A percentile compares a stretch with the other conserved stretches of the same genome.
These are phyloP conservation scores for Nitzschia palea DNA, from an alignment of 108 stramenopile genomes.

Conservation along the genomic window DNA sequence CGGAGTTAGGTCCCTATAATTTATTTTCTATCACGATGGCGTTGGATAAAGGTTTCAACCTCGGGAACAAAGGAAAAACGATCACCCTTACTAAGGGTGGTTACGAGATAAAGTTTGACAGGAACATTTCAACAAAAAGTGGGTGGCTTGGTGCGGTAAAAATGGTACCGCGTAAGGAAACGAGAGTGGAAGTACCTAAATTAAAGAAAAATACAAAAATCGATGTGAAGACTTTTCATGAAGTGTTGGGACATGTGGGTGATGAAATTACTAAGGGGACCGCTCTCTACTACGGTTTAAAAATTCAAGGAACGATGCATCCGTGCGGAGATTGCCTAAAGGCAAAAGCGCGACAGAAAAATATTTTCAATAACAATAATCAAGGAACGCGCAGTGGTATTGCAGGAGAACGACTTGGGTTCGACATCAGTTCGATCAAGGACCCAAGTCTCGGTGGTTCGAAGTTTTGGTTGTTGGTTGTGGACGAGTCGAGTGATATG, in stretches of 20 bases:
- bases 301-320: not conserved
- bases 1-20: not conserved
- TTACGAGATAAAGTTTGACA: not conserved
- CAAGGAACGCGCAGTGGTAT: not conserved
- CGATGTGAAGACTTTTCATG: not conserved
- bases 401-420: not conserved
- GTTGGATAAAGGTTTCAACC: not conserved
- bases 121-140: not conserved
- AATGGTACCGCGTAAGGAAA: not conserved
- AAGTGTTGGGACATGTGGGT: not conserved
- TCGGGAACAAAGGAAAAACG: not conserved
- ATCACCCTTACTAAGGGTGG: not conserved
- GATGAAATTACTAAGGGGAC: not conserved
- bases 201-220: not conserved
- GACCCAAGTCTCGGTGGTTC: not conserved
- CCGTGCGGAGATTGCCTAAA: not conserved
- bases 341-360: not conserved
- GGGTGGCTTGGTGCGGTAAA: not conserved
- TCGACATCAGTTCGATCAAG: conserved; percentile 1
- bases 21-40: not conserved
- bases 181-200: not conserved
- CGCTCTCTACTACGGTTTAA: not conserved
- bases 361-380: not conserved
- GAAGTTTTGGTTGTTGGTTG: conserved; percentile 15
- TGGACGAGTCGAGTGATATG: conserved; percentile 15